Evolutionary conservation across 2,329 filamentous ascomycete genomes (phyloP), one percentile per base, ranked within the genome.

Genomic region (Pezicula radicicola): DNA sequence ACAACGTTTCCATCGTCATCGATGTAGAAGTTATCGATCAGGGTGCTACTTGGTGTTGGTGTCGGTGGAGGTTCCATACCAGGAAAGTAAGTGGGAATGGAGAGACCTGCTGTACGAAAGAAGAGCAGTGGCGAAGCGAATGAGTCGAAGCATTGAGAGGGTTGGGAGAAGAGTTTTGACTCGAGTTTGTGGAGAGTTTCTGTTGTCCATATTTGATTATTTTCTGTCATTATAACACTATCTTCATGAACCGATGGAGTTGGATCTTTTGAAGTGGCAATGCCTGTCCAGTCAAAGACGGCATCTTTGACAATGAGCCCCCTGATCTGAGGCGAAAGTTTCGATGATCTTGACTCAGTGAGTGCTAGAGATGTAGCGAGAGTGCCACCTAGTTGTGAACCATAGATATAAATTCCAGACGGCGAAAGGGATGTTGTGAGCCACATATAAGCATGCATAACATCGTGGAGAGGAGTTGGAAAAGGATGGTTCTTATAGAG

Each of bases 251-350:
- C n/a, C 28, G 37, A 19, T 8, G 16, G 16, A 18, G 42, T 28
- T 27, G 55, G 48, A 15, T 49, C 19, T 72, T 52, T 83, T 78
- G 55, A 78, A 74, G 0, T 78, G 5, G 83, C 71, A 53, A 84
- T 80, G 64, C 73, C 78, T 51, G 80, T 82, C 83, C 83, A 86
- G 68, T 86, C 78, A 68, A 83, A 86, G 52, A 86, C 74, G 40
- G 81, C 83, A 57, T 86, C 82, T 65, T 78, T 78, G 7, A 76
- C 74, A 15, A 81, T 68, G 30, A 84, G 65, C 7, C 81, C 81
- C 9, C 78, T 73, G 41, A 85, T 70, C 18, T 47, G 50, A 5
- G 52, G 27, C 37, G 13, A 5, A 71, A 72, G 67, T 72, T 60
- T 80, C 72, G 30, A 60, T 13, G 2, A 68, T 58, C 52, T 70